Evolutionary conservation across 139 green algal genomes (phyloP).

Genomic region (Volvox africanus): DNA sequence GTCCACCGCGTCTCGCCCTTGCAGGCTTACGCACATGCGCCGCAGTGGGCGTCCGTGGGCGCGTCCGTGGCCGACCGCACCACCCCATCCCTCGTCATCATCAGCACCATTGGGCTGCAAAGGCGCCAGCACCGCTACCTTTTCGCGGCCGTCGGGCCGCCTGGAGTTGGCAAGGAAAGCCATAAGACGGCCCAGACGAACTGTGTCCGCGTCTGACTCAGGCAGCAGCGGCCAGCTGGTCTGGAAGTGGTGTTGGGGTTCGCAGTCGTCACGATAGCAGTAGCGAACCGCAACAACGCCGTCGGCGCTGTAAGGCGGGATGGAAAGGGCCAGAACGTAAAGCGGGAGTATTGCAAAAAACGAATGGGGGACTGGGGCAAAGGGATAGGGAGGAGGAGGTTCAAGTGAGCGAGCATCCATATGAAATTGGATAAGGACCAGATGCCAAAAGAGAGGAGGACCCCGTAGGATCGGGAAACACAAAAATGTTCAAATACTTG

Average conservation of each 20-base stretch:
- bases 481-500: not conserved
- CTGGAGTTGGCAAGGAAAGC: not conserved
- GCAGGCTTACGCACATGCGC: not conserved
- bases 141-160: not conserved
- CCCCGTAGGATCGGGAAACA: too few relatives aligned
- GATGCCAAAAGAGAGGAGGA: not conserved
- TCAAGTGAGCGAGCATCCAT: not conserved
- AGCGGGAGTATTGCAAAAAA: not conserved
- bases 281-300: not conserved
- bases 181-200: not conserved
- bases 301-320: not conserved
- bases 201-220: not conserved
- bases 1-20: not conserved
- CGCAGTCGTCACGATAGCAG: not conserved
- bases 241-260: not conserved
- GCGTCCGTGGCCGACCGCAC: too few relatives aligned
- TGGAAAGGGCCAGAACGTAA: not conserved
- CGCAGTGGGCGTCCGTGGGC: too few relatives aligned
- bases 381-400: not conserved
- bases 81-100: not conserved
- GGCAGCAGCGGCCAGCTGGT: not conserved
- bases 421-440: not conserved
- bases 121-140: not conserved
- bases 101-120: not conserved
- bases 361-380: not conserved